A percentile compares a stretch with the other conserved stretches of the same genome.
Conservation (phyloP, 2,329 filamentous ascomycete species). For the Sporothrix luriei region DNA sequence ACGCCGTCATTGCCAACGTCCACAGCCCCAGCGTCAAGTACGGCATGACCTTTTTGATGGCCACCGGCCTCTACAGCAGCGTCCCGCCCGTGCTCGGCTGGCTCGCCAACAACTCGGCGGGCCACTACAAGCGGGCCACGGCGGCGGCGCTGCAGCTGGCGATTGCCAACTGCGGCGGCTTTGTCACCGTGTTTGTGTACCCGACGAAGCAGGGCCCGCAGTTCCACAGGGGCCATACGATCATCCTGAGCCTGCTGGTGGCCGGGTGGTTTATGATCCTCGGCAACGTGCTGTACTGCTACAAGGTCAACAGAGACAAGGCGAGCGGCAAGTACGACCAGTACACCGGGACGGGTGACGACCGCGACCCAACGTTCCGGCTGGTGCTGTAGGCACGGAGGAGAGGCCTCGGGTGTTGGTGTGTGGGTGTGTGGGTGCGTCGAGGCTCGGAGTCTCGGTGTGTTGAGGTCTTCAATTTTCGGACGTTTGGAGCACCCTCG, state of each 20-base stretch:
- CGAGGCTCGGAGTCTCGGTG: too few species aligned
- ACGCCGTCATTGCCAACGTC: constrained; percentile 63
- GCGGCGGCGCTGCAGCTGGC: constrained; percentile 66
- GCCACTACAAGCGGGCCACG: constrained; percentile 70
- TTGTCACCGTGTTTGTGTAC: constrained; percentile 56
- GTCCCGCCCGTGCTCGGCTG: constrained; percentile 65
- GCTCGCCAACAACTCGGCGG: constrained; percentile 68
- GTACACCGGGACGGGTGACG: constrained; percentile 61
- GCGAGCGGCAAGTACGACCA: constrained; percentile 59
- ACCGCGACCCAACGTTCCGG: constrained; percentile 64
- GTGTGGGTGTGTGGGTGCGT: too few species aligned
- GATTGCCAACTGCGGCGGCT: constrained; percentile 68
- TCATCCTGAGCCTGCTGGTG: constrained; percentile 62
- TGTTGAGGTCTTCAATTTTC: too few species aligned
- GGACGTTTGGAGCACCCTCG: not conserved
- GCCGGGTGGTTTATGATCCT: constrained; percentile 66
- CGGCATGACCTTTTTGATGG: constrained; percentile 69
- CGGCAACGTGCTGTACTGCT: constrained; percentile 63
- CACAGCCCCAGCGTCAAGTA: constrained; percentile 58
- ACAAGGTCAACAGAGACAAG: constrained; percentile 67
- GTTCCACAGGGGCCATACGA: constrained; percentile 63
- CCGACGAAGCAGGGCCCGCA: constrained; percentile 58
- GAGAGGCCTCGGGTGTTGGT: too few species aligned
- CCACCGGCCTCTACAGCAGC: constrained; percentile 64
- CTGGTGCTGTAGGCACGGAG: constrained; percentile 54